These are phyloP conservation scores for Mucor lusitanicus DNA, from an alignment of 371 early-diverging fungal genomes.

Conservation along the genomic window DNA sequence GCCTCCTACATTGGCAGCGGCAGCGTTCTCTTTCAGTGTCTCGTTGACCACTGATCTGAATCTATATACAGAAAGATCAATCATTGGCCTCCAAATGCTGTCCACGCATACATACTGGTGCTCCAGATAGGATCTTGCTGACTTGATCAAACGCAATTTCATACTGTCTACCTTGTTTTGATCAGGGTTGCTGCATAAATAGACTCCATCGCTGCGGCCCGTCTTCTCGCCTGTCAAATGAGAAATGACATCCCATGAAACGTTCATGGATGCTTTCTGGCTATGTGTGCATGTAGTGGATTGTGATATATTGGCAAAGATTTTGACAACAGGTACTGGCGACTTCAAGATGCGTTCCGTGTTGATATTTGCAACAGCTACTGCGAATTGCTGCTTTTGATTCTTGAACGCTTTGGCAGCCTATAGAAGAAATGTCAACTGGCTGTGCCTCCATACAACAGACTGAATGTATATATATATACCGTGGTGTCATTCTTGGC, in stretches of 20 bases:
- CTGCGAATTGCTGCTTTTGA: not conserved
- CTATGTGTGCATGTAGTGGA: not conserved
- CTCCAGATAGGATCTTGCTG: constrained; percentile 18
- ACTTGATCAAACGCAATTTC: not conserved
- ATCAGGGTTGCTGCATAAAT: not conserved
- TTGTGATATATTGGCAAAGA: not conserved
- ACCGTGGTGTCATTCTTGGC: not conserved
- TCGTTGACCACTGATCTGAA: constrained; percentile 10
- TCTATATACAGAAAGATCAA: not conserved
- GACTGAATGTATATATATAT: not conserved
- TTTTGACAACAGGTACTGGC: constrained; percentile 1
- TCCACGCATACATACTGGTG: constrained; percentile 11
- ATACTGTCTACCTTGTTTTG: not conserved
- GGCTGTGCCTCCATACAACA: not conserved
- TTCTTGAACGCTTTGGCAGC: not conserved
- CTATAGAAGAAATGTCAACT: not conserved
- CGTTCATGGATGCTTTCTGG: not conserved
- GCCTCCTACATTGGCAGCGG: constrained; percentile 12
- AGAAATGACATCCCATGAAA: constrained; percentile 19
- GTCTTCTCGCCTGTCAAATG: constrained; percentile 4
- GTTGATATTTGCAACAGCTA: constrained; percentile 10
- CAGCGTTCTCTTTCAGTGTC: constrained; percentile 11
- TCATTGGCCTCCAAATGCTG: not conserved
- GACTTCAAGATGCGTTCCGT: not conserved
- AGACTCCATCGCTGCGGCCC: not conserved